Conservation (phyloP, 2,329 filamentous ascomycete species). For the Ophiobolus disseminans region DNA sequence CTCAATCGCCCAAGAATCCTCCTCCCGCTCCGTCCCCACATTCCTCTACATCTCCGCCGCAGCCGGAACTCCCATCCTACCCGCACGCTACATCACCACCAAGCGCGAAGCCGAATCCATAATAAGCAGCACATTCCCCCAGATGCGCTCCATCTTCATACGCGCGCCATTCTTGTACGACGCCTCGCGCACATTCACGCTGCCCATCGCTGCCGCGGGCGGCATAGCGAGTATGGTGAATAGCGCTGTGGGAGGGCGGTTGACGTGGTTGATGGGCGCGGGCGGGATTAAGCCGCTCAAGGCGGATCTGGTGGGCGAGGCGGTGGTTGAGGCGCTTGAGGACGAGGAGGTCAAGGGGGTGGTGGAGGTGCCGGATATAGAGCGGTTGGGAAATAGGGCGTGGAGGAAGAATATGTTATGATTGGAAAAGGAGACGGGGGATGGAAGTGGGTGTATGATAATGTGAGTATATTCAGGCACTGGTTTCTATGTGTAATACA, state of each 20-base stretch:
- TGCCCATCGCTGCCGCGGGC: constrained; percentile 82
- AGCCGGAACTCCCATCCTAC: constrained; percentile 82
- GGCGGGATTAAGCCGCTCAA: constrained; percentile 86
- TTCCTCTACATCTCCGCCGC: constrained; percentile 93
- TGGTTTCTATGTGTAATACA: too few relatives aligned
- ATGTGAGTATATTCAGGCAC: not conserved
- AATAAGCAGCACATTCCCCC: constrained; percentile 74
- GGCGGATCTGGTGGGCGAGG: constrained; percentile 85
- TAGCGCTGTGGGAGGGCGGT: constrained; percentile 73
- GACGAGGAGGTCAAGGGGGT: constrained; percentile 76
- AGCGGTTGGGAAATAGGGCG: constrained; percentile 77
- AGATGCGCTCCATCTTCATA: constrained; percentile 81
- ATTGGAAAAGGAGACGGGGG: constrained; percentile 86
- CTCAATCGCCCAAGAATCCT: constrained; percentile 78
- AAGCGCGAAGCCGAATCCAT: constrained; percentile 88
- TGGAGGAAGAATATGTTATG: constrained; percentile 93
- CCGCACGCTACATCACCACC: constrained; percentile 83
- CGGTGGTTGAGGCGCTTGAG: constrained; percentile 83
- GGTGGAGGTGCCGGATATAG: constrained; percentile 80
- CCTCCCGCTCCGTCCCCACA: constrained; percentile 66
- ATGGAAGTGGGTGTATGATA: constrained; percentile 76
- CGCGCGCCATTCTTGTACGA: constrained; percentile 92
- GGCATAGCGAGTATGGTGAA: constrained; percentile 80
- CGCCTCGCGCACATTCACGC: constrained; percentile 76
- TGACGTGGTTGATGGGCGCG: constrained; percentile 79